Conservation (phyloP, 257 asterid genomes). For the Nicotiana benthamiana region DNA sequence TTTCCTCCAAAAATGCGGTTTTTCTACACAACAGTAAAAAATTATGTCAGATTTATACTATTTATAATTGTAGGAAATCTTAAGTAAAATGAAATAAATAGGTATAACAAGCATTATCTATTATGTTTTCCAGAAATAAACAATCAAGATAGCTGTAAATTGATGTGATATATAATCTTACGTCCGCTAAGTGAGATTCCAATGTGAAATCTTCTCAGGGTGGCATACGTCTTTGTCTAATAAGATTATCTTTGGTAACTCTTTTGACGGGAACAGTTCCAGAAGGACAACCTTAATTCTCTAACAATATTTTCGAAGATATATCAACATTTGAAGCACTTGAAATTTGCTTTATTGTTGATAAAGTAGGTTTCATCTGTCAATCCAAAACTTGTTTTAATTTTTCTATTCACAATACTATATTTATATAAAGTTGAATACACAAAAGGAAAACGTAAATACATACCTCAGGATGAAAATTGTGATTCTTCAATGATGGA, state of each 20-base stretch:
- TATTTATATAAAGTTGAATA: too few species aligned
- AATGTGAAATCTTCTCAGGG: not conserved
- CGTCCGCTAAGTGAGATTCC: not conserved
- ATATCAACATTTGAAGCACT: not conserved
- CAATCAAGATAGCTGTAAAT: too few species aligned
- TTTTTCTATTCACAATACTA: too few species aligned
- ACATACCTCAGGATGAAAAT: not conserved
- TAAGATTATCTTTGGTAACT: not conserved
- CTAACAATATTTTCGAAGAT: too few species aligned
- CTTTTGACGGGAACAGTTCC: not conserved
- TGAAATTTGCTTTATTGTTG: not conserved
- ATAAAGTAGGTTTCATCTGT: not conserved
- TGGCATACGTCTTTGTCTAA: not conserved
- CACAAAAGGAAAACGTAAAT: not conserved
- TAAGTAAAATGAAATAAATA: too few species aligned
- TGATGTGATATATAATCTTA: not conserved
- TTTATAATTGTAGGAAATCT: too few species aligned
- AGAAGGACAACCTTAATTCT: not conserved
- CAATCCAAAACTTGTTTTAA: too few species aligned
- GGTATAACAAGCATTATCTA: too few species aligned
- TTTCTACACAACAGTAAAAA: too few species aligned
- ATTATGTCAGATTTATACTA: too few species aligned
- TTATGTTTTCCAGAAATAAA: too few species aligned
- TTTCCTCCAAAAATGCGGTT: too few species aligned
- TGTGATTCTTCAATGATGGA: not conserved